These are phyloP conservation scores for Neurospora pannonica DNA, from an alignment of 495 filamentous ascomycete species.

Conservation along the genomic window DNA sequence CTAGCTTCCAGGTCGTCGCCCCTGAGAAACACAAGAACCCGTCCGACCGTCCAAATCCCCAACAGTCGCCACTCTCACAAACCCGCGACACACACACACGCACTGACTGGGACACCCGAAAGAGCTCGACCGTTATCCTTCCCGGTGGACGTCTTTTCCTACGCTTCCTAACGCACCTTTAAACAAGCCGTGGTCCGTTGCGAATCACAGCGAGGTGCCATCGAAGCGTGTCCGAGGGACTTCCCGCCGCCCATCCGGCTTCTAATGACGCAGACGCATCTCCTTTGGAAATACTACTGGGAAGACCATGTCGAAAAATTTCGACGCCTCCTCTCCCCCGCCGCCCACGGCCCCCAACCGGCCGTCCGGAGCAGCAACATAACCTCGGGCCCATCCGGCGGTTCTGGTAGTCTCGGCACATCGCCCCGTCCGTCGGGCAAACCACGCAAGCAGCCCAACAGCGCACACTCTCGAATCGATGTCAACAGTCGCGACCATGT, in stretches of 20 bases:
- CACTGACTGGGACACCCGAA: neutral
- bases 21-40: neutral
- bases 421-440: conserved; percentile 37
- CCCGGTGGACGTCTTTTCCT: conserved; percentile 17
- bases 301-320: conserved; percentile 94
- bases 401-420: conserved; percentile 24
- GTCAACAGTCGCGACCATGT: conserved; percentile 71
- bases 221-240: conserved; percentile 45
- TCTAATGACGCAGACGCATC: conserved; percentile 96
- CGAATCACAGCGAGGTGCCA: conserved; percentile 79
- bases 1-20: neutral
- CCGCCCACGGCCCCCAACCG: conserved; percentile 42
- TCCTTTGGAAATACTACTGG: conserved; percentile 91
- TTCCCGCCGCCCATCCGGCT: conserved; percentile 25
- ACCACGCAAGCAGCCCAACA: conserved; percentile 32
- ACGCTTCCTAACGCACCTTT: conserved; percentile 50
- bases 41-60: neutral
- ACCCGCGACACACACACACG: neutral
- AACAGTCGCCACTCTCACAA: neutral
- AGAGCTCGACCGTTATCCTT: neutral
- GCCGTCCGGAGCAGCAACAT: conserved; percentile 30
- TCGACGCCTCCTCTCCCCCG: conserved; percentile 66
- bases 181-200: conserved; percentile 75
- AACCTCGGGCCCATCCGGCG: conserved; percentile 17
- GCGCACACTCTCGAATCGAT: conserved; percentile 56